Evolutionary conservation across 2,329 filamentous ascomycete species (phyloP).

Genomic region (Diaporthe nobilis): DNA sequence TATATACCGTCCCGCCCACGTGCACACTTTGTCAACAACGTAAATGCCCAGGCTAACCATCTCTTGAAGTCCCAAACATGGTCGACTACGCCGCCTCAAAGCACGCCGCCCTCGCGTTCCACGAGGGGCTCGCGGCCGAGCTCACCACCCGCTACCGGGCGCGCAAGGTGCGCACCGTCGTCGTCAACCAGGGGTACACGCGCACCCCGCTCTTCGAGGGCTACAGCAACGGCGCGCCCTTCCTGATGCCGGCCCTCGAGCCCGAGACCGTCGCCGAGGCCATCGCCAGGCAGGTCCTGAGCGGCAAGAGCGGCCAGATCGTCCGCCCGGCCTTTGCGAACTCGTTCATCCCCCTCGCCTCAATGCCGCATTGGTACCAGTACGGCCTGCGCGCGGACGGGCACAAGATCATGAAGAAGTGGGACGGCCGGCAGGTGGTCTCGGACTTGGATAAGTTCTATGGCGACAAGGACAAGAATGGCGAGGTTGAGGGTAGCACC

Average conservation of each 20-base stretch:
- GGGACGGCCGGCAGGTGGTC: slow-evolving; percentile 63
- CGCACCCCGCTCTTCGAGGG: slow-evolving; percentile 73
- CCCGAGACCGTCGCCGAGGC: slow-evolving; percentile 75
- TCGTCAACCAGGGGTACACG: slow-evolving; percentile 75
- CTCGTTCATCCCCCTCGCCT: slow-evolving; percentile 60
- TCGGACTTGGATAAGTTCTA: slow-evolving; percentile 59
- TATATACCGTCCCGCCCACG: neutral
- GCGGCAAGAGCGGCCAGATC: slow-evolving; percentile 70
- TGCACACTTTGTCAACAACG: neutral
- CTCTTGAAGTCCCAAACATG: slow-evolving; percentile 65
- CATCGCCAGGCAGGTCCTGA: slow-evolving; percentile 72
- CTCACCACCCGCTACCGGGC: slow-evolving; percentile 73
- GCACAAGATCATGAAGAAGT: slow-evolving; percentile 59
- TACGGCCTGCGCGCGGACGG: slow-evolving; percentile 62
- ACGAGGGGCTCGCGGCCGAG: slow-evolving; percentile 75
- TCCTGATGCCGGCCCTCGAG: slow-evolving; percentile 67
- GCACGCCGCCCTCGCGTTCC: slow-evolving; percentile 75
- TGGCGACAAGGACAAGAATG: slow-evolving; percentile 47
- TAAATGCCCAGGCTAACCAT: neutral
- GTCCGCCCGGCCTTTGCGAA: slow-evolving; percentile 63
- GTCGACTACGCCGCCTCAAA: slow-evolving; percentile 79
- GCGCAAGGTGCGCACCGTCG: slow-evolving; percentile 74
- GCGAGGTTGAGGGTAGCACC: slow-evolving; percentile 51
- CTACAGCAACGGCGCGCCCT: slow-evolving; percentile 64
- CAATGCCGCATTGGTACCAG: slow-evolving; percentile 75